Percentiles rank a stretch among this genome's conserved stretches.
Conservation (phyloP, 2,329 filamentous ascomycete genomes). For the Phyllosticta capitalensis region DNA sequence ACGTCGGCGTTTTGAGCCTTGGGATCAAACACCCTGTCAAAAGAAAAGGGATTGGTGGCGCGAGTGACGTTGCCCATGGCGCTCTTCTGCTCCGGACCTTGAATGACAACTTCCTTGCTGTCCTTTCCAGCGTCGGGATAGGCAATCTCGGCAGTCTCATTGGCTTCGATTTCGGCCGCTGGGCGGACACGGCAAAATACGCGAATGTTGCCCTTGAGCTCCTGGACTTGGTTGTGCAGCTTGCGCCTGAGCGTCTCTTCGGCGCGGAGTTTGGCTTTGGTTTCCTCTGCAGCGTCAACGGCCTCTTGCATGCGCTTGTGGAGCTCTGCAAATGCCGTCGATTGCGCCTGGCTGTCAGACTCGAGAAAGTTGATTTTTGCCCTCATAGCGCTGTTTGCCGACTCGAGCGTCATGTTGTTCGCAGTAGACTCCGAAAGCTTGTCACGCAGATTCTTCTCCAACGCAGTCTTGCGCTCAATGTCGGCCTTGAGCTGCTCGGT, state of each 20-base stretch:
- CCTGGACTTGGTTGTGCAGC: slow-evolving; percentile 94
- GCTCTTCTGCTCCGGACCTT: slow-evolving; percentile 74
- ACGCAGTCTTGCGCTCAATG: slow-evolving; percentile 48
- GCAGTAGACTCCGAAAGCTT: slow-evolving; percentile 36
- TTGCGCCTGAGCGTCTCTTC: slow-evolving; percentile 87
- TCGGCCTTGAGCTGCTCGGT: slow-evolving; percentile 38
- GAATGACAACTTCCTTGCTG: slow-evolving; percentile 74
- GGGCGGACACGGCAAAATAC: slow-evolving; percentile 96
- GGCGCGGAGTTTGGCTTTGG: slow-evolving; percentile 73
- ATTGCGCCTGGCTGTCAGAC: slow-evolving; percentile 81
- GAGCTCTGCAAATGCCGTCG: slow-evolving; percentile 73
- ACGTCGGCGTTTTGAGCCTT: slow-evolving; percentile 70
- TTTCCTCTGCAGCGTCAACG: slow-evolving; percentile 55
- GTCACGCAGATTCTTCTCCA: slow-evolving; percentile 49
- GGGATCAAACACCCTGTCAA: slow-evolving; percentile 86
- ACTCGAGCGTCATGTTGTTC: slow-evolving; percentile 52
- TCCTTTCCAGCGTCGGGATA: slow-evolving; percentile 76
- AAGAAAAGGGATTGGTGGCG: slow-evolving; percentile 77
- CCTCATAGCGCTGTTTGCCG: slow-evolving; percentile 62
- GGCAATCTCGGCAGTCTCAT: slow-evolving; percentile 60
- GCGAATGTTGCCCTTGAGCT: slow-evolving; percentile 94
- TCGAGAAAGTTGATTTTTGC: slow-evolving; percentile 84
- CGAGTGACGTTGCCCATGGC: slow-evolving; percentile 66
- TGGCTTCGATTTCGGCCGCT: slow-evolving; percentile 49
- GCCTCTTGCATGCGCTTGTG: slow-evolving; percentile 74